phyloP scores from a whole-genome alignment of 768 basidiomycete species.

The Phylloporus sp. region DNA sequence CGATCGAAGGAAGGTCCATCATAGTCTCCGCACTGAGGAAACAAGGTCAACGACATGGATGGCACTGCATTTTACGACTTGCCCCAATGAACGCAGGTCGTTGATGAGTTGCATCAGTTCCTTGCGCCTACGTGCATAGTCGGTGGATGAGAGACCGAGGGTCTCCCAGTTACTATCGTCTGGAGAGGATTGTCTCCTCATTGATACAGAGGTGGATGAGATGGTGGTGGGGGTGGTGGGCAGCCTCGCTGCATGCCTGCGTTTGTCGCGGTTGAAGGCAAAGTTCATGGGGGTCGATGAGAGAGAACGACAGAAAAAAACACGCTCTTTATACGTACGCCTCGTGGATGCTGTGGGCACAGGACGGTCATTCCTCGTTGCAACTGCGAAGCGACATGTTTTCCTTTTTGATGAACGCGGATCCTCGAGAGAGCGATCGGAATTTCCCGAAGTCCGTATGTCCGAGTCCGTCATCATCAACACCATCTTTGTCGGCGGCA shows the following conservation, averaged over 20 bases:
- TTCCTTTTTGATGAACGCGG: too few relatives aligned
- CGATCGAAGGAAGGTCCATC: conserved; percentile 47
- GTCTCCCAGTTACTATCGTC: conserved; percentile 14
- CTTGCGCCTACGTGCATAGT: conserved; percentile 38
- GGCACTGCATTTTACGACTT: neutral
- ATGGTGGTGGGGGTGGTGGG: neutral
- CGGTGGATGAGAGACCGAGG: conserved; percentile 26
- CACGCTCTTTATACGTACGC: conserved; percentile 11
- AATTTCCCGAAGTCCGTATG: conserved; percentile 11
- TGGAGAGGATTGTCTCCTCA: conserved; percentile 4
- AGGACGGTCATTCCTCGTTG: neutral
- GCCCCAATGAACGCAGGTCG: conserved; percentile 40
- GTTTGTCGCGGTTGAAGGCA: neutral
- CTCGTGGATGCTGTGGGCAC: neutral
- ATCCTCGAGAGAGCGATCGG: too few relatives aligned
- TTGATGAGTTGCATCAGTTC: conserved; percentile 37
- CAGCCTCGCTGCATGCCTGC: neutral
- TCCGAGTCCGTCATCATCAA: conserved; percentile 10
- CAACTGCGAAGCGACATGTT: too few relatives aligned
- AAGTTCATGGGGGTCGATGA: conserved; percentile 2
- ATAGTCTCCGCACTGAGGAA: conserved; percentile 32
- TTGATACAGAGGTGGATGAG: neutral
- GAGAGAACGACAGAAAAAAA: neutral
- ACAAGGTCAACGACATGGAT: neutral
- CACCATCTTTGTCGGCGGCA: conserved; percentile 23